A percentile compares a stretch with the other conserved stretches of the same genome.
Evolutionary conservation across 2,329 filamentous ascomycete species (phyloP).

Genomic region (Coniochaeta sp.): DNA sequence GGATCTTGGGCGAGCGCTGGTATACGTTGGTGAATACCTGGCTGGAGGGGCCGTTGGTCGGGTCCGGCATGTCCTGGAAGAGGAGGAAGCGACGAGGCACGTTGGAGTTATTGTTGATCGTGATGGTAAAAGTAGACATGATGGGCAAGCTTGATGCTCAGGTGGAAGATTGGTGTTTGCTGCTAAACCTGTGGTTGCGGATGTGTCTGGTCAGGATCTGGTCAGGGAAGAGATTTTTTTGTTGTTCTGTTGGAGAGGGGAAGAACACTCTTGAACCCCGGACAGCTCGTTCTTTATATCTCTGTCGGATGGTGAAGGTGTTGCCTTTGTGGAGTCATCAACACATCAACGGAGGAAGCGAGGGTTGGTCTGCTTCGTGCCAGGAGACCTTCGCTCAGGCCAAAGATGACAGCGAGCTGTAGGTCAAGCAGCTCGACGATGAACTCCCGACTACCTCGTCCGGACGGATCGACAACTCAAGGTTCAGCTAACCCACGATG

Average conservation of each 20-base stretch:
- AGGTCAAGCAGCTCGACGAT: too few relatives aligned
- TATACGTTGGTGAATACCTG: constrained; percentile 2
- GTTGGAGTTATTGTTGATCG: constrained; percentile 1
- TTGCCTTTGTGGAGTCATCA: neutral
- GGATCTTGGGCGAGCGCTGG: constrained; percentile 3
- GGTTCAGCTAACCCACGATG: neutral
- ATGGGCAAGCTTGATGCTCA: neutral
- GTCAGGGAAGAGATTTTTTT: too few relatives aligned
- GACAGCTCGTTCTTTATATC: neutral
- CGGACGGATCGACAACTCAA: neutral
- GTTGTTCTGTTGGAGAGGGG: neutral
- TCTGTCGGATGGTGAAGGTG: neutral
- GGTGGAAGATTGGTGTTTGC: neutral
- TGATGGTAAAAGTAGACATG: constrained; percentile 3
- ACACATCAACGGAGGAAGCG: too few relatives aligned
- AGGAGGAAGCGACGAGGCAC: neutral
- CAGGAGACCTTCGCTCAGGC: too few relatives aligned
- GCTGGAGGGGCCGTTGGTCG: neutral
- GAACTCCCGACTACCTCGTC: too few relatives aligned
- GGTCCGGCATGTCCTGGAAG: constrained; percentile 1
- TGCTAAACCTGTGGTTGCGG: neutral
- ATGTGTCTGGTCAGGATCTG: neutral
- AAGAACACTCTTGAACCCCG: neutral
- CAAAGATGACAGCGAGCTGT: too few relatives aligned
- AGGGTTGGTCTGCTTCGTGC: too few relatives aligned